phyloP scores from a whole-genome alignment of 768 basidiomycete genomes.

The Cystobasidium onofrii region DNA sequence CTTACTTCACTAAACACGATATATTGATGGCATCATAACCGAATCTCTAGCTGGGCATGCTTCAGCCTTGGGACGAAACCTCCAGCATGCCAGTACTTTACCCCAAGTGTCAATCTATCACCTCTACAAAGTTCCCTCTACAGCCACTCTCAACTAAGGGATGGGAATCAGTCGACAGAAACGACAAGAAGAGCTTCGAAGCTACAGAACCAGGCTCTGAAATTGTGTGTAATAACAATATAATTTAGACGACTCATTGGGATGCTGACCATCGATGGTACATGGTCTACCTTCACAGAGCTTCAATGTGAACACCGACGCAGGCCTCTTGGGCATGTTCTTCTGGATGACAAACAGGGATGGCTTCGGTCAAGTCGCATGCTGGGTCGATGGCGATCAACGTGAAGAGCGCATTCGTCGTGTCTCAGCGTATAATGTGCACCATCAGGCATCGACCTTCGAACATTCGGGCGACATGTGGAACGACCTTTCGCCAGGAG shows the following conservation, averaged over 20 bases:
- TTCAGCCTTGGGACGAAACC: slow-evolving; percentile 8
- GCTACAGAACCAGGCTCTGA: slow-evolving; percentile 7
- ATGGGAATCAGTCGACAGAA: not conserved
- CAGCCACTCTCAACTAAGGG: not conserved
- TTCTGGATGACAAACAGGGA: slow-evolving; percentile 28
- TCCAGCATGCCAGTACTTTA: not conserved
- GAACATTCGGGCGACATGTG: slow-evolving; percentile 28
- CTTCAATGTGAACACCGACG: slow-evolving; percentile 22
- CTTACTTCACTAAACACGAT: not conserved
- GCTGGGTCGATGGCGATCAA: slow-evolving; percentile 31
- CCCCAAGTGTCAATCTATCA: slow-evolving; percentile 24
- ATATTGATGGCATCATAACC: not conserved
- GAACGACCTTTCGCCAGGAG: slow-evolving; percentile 25
- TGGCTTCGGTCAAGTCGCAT: slow-evolving; percentile 22
- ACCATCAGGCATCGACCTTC: not conserved
- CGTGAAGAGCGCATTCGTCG: slow-evolving; percentile 9
- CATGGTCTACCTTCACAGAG: not conserved
- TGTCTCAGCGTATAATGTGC: not conserved
- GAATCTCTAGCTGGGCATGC: slow-evolving; percentile 3
- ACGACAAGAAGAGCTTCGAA: slow-evolving; percentile 31
- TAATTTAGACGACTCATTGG: too few relatives aligned
- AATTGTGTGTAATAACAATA: slow-evolving; percentile 3
- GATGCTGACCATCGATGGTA: not conserved
- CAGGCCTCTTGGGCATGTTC: slow-evolving; percentile 27
- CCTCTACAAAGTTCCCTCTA: not conserved